A percentile compares a stretch with the other conserved stretches of the same genome.
These are phyloP conservation scores for Neofusicoccum parvum DNA, from an alignment of 2,329 filamentous ascomycete species.

Conservation along the genomic window DNA sequence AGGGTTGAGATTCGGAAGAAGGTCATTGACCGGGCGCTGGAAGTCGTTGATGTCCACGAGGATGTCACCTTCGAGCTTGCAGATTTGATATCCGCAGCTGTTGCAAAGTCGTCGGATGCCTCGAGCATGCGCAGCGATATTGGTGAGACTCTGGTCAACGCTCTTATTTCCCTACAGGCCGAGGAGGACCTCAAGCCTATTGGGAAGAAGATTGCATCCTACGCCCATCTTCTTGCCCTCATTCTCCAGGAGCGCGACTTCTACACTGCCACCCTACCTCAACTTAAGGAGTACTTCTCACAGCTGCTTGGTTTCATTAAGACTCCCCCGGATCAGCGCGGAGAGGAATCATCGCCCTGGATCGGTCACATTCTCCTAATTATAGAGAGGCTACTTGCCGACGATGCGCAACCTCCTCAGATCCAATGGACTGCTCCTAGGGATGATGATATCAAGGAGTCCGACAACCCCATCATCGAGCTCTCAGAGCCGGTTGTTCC, in stretches of 20 bases:
- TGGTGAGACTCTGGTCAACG: constrained; percentile 79
- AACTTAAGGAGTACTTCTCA: constrained; percentile 74
- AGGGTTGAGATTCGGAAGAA: constrained; percentile 72
- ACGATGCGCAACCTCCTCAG: constrained; percentile 79
- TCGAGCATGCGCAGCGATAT: constrained; percentile 68
- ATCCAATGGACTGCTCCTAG: constrained; percentile 69
- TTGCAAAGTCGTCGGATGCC: constrained; percentile 62
- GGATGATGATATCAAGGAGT: constrained; percentile 45
- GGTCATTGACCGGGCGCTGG: constrained; percentile 85
- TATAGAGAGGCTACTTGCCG: constrained; percentile 84
- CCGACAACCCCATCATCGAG: constrained; percentile 59
- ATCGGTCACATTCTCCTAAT: constrained; percentile 88
- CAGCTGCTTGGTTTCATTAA: constrained; percentile 80
- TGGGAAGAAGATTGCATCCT: constrained; percentile 78
- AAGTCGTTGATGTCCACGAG: constrained; percentile 85
- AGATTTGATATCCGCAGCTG: constrained; percentile 78
- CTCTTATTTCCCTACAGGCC: constrained; percentile 69
- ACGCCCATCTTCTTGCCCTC: constrained; percentile 86
- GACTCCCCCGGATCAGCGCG: constrained; percentile 64
- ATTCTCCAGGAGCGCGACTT: constrained; percentile 82
- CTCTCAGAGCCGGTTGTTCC: constrained; percentile 65
- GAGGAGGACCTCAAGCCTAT: constrained; percentile 58
- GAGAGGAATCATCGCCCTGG: constrained; percentile 86
- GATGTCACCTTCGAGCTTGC: constrained; percentile 88
- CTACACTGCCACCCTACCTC: constrained; percentile 73